Conservation (phyloP, 345 rosid genomes). For the Camelina hispida region DNA sequence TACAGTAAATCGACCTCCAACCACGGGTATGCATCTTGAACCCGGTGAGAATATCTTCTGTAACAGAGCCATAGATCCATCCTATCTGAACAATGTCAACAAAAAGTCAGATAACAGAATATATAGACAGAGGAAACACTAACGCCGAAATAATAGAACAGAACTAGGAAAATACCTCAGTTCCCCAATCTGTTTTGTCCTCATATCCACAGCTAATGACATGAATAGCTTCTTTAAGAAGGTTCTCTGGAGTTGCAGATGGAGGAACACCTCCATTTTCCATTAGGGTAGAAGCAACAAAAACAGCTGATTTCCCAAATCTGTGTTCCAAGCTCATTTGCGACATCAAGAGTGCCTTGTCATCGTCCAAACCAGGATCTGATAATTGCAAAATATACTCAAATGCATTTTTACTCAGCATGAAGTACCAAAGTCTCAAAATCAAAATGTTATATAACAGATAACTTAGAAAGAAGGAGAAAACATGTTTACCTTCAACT, state of each 20-base stretch:
- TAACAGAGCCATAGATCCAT: constrained; percentile 94
- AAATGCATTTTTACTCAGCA: constrained; percentile 1
- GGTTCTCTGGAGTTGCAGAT: constrained; percentile 83
- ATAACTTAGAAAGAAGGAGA: constrained; percentile 9
- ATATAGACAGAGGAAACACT: constrained; percentile 32
- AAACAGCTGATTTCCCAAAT: constrained; percentile 89
- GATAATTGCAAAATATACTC: constrained; percentile 13
- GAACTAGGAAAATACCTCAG: constrained; percentile 52
- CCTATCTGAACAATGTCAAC: constrained; percentile 67
- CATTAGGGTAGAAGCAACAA: constrained; percentile 92
- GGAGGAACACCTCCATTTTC: constrained; percentile 95
- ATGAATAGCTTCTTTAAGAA: constrained; percentile 95
- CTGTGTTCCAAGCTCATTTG: constrained; percentile 92
- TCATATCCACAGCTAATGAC: constrained; percentile 96
- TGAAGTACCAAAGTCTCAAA: not conserved
- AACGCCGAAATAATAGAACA: not conserved
- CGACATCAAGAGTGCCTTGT: constrained; percentile 86
- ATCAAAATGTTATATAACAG: constrained; percentile 1
- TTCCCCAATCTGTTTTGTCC: constrained; percentile 92
- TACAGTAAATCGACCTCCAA: constrained; percentile 92
- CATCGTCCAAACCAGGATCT: constrained; percentile 96
- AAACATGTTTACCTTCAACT: constrained; percentile 69
- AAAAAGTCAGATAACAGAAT: constrained; percentile 50
- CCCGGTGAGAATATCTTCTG: constrained; percentile 97
- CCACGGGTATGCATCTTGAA: constrained; percentile 99